Percentiles rank a stretch among this genome's conserved stretches.
Evolutionary conservation across 108 stramenopile genomes (phyloP).

Genomic region (Pseudonitzschia pungens): DNA sequence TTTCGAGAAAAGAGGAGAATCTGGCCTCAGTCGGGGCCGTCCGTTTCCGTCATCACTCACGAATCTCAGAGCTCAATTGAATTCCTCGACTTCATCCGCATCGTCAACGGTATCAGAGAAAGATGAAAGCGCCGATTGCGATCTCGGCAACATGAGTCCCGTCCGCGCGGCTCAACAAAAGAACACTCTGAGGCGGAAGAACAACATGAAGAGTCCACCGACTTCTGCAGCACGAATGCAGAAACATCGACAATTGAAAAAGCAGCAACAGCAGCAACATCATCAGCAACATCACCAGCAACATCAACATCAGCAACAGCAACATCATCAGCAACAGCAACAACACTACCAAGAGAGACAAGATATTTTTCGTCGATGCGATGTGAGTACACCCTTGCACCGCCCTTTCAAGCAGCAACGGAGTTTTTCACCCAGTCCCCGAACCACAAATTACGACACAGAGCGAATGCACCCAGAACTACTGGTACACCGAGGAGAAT

Average conservation of each 20-base stretch:
- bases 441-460: neutral
- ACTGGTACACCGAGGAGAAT: neutral
- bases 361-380: neutral
- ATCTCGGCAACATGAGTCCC: neutral
- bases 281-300: neutral
- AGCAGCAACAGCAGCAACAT: neutral
- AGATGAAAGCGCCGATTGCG: neutral
- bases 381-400: neutral
- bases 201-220: neutral
- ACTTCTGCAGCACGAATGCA: neutral
- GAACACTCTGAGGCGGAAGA: neutral
- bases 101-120: neutral
- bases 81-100: neutral
- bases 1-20: neutral
- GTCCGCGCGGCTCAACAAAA: neutral
- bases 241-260: neutral
- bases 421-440: slow-evolving; percentile 1
- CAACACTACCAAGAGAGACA: neutral
- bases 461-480: neutral
- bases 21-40: too few relatives aligned
- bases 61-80: neutral
- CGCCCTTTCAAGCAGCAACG: slow-evolving; percentile 11
- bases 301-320: too few relatives aligned
- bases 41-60: neutral
- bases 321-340: too few relatives aligned